Evolutionary conservation across 1,284 basidiomycete genomes (phyloP).

Genomic region (Cutaneotrichosporon mucoides): DNA sequence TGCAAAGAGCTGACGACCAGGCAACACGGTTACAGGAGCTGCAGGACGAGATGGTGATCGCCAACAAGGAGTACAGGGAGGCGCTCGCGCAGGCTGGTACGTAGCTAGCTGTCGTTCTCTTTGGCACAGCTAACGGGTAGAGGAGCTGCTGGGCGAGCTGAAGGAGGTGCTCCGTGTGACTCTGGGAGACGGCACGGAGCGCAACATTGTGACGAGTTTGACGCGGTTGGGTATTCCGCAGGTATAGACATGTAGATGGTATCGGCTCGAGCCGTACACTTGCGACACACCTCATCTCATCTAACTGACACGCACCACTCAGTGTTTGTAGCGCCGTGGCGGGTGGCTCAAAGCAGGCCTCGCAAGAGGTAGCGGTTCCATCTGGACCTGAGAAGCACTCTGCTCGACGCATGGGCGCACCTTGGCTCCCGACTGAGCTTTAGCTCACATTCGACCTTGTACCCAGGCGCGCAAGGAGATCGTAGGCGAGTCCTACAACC

Average conservation of each 20-base stretch:
- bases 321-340: too few relatives aligned
- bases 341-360: too few relatives aligned
- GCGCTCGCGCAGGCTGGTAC: slow-evolving; percentile 40
- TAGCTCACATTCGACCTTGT: too few relatives aligned
- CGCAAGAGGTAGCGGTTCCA: too few relatives aligned
- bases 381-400: too few relatives aligned
- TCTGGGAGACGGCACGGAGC: slow-evolving; percentile 27
- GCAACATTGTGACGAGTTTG: slow-evolving; percentile 12
- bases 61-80: slow-evolving; percentile 43
- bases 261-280: neutral
- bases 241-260: neutral
- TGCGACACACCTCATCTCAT: too few relatives aligned
- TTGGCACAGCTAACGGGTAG: slow-evolving; percentile 20
- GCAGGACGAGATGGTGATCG: slow-evolving; percentile 39
- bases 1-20: slow-evolving; percentile 21
- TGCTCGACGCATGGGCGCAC: too few relatives aligned
- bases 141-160: slow-evolving; percentile 37
- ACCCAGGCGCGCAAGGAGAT: too few relatives aligned
- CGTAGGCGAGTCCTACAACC: too few relatives aligned
- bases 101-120: too few relatives aligned
- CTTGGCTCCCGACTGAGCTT: too few relatives aligned
- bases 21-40: slow-evolving; percentile 33
- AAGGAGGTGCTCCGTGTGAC: slow-evolving; percentile 32
- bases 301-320: too few relatives aligned
- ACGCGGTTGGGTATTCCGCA: slow-evolving; percentile 1